Evolutionary conservation across 2,329 filamentous ascomycete genomes (phyloP).

Genomic region (Exutisphaerella laricina): DNA sequence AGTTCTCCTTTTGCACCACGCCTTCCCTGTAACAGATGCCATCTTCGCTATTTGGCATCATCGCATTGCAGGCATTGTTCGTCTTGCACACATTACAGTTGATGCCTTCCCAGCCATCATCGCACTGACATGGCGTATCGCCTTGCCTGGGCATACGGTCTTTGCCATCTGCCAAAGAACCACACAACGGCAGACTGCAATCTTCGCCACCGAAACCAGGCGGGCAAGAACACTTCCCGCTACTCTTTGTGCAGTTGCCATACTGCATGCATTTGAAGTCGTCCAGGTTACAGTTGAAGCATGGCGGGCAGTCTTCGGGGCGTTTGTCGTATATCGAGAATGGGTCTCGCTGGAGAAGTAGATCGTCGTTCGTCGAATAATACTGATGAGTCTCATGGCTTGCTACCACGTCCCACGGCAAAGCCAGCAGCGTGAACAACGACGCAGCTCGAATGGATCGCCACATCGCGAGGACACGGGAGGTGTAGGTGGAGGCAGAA

Average conservation of each 20-base stretch:
- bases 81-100: constrained; percentile 93
- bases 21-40: constrained; percentile 91
- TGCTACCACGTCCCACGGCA: constrained; percentile 18
- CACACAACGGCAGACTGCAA: constrained; percentile 85
- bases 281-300: constrained; percentile 97
- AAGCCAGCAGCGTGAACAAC: constrained; percentile 20
- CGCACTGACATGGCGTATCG: constrained; percentile 67
- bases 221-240: constrained; percentile 88
- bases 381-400: constrained; percentile 23
- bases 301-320: constrained; percentile 73
- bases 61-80: constrained; percentile 74
- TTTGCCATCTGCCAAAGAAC: constrained; percentile 73
- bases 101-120: constrained; percentile 91
- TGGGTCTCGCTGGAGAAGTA: constrained; percentile 21
- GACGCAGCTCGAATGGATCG: constrained; percentile 20
- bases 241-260: constrained; percentile 79
- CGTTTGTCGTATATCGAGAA: constrained; percentile 66
- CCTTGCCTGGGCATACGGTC: constrained; percentile 70
- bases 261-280: constrained; percentile 90
- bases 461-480: constrained; percentile 24
- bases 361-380: constrained; percentile 28
- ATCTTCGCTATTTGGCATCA: constrained; percentile 68
- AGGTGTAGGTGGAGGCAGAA: constrained; percentile 3
- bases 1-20: constrained; percentile 86
- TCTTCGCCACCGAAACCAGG: constrained; percentile 91